phyloP scores from a whole-genome alignment of 345 rosid species.

The Pistacia atlantica region DNA sequence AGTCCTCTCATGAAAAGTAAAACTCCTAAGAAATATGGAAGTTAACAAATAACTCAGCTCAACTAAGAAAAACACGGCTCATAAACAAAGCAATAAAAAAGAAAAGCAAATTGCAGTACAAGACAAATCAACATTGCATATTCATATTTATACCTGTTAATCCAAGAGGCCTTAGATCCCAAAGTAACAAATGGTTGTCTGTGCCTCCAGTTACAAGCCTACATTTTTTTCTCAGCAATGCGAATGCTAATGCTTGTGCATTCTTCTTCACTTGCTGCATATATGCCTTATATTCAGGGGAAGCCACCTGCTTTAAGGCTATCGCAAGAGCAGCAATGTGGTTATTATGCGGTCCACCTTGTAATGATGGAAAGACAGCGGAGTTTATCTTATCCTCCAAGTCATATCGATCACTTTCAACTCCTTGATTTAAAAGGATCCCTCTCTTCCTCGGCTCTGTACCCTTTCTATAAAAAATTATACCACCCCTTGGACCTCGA shows the following conservation, averaged over 20 bases:
- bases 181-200: slow-evolving; percentile 86
- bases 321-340: slow-evolving; percentile 86
- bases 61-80: neutral
- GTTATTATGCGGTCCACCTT: slow-evolving; percentile 96
- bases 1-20: neutral
- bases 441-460: slow-evolving; percentile 64
- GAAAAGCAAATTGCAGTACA: neutral
- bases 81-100: neutral
- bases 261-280: slow-evolving; percentile 91
- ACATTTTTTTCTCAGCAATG: slow-evolving; percentile 69
- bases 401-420: slow-evolving; percentile 60
- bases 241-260: slow-evolving; percentile 77
- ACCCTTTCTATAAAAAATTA: slow-evolving; percentile 82
- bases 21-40: neutral
- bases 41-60: neutral
- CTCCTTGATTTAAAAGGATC: slow-evolving; percentile 52
- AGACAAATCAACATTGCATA: neutral
- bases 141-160: slow-evolving; percentile 55
- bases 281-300: slow-evolving; percentile 73
- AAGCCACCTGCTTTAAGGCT: slow-evolving; percentile 70
- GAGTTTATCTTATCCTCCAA: slow-evolving; percentile 90
- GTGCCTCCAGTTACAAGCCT: slow-evolving; percentile 87
- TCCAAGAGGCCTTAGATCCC: slow-evolving; percentile 87
- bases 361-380: slow-evolving; percentile 84
- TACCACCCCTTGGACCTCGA: slow-evolving; percentile 94